These are phyloP conservation scores for Dacryopinax spathularia DNA, from an alignment of 768 basidiomycete genomes.

Conservation along the genomic window DNA sequence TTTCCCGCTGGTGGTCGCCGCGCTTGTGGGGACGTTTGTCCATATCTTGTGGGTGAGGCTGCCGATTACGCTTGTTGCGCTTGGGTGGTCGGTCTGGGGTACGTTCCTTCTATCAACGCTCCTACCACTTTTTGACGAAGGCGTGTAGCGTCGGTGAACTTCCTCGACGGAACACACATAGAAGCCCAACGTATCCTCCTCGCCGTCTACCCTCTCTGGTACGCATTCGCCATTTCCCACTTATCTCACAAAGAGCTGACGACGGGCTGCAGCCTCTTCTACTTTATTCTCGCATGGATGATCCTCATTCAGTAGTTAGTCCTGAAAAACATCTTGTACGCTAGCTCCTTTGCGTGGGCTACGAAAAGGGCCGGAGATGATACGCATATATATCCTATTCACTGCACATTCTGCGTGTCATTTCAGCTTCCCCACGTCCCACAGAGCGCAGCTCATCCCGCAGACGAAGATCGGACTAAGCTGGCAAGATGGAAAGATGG, in stretches of 20 bases:
- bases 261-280: constrained; percentile 50
- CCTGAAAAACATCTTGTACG: background rate
- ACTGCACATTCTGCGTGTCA: background rate
- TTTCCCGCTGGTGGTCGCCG: constrained; percentile 83
- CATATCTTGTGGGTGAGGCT: constrained; percentile 73
- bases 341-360: background rate
- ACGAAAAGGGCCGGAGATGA: background rate
- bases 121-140: background rate
- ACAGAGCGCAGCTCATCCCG: too few relatives aligned
- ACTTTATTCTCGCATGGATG: constrained; percentile 94
- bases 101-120: constrained; percentile 17
- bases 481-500: too few relatives aligned
- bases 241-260: background rate
- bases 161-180: constrained; percentile 88
- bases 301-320: constrained; percentile 63
- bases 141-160: constrained; percentile 71
- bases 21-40: constrained; percentile 73
- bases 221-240: constrained; percentile 25
- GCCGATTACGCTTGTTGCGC: constrained; percentile 71
- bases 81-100: constrained; percentile 99
- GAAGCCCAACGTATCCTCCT: constrained; percentile 79
- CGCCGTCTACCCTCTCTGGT: constrained; percentile 93
- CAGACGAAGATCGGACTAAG: too few relatives aligned
- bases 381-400: background rate
- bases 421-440: too few relatives aligned